Evolutionary conservation across 2,329 filamentous ascomycete genomes (phyloP).

Genomic region (Colletotrichum lentis): DNA sequence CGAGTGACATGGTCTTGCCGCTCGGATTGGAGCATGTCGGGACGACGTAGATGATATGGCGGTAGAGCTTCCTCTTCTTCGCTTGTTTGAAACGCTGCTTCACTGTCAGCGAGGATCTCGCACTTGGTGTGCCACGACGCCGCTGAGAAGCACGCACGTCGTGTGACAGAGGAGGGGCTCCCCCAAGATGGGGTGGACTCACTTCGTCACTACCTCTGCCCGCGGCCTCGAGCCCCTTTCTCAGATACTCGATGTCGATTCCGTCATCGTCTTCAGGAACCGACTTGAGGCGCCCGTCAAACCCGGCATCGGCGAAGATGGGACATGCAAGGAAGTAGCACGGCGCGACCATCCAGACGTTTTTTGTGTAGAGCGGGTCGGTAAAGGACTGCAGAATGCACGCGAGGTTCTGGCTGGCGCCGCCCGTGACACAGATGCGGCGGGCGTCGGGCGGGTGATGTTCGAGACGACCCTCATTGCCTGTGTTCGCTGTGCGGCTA

Average conservation of each 20-base stretch:
- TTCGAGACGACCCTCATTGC: background rate
- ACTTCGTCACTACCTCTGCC: constrained; percentile 21
- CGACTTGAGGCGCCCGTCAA: constrained; percentile 70
- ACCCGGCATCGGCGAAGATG: constrained; percentile 85
- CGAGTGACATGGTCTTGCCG: constrained; percentile 79
- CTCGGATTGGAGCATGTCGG: constrained; percentile 91
- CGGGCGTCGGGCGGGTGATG: constrained; percentile 52
- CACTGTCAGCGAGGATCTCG: constrained; percentile 1
- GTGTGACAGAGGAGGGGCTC: background rate
- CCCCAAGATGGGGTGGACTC: background rate
- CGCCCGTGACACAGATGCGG: constrained; percentile 82
- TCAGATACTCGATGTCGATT: constrained; percentile 70
- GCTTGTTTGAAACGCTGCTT: constrained; percentile 32
- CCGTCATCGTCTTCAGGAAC: constrained; percentile 82
- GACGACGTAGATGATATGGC: constrained; percentile 86
- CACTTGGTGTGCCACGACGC: background rate
- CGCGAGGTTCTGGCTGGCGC: constrained; percentile 83
- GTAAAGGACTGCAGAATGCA: constrained; percentile 81
- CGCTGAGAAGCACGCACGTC: background rate
- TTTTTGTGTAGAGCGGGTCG: constrained; percentile 77
- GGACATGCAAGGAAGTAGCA: constrained; percentile 85
- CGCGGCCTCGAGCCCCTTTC: constrained; percentile 52
- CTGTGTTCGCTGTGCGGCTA: background rate
- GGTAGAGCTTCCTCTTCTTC: constrained; percentile 74
- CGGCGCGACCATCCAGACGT: constrained; percentile 82